Evolutionary conservation across 1,284 basidiomycete species (phyloP), one percentile per base, ranked within the genome.

Genomic region (Kalmanozyma brasiliensis): DNA sequence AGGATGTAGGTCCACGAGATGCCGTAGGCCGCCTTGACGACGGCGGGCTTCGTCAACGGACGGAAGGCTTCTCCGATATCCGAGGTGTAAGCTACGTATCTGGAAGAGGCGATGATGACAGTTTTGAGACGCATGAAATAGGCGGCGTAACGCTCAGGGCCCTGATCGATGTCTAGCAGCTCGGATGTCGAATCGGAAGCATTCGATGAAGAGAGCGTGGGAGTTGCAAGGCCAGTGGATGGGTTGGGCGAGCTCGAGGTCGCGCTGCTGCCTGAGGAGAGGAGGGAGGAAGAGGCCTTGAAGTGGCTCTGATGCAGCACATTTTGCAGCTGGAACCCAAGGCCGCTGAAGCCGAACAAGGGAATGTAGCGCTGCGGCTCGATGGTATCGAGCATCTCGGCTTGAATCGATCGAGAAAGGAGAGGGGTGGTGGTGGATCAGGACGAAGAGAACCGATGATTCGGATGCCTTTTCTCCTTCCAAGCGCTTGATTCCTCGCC

Each of bases 51-150:
- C 3, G 94, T 91, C 34, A 95, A 87, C 1, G 93, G 93, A 26
- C 93, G 86, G 83, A 96, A 94, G 0, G 93, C 91, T 83, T 96
- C 94, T 56, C 94, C 94, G 30, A 96, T 85, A 79, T 96, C 93
- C 83, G 90, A 91, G 20, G 91, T 92, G 87, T 89, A 83, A 17
- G 72, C 79, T 8, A 74, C 59, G 35, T 77, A 79, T 7, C 79
- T 63, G 2, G 66, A 63, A 4, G 63, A 58, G 16, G 78, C 48
- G 11, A 57, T 24, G 16, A 76, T 49, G 30, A 77, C 63, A 11
- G 78, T 81, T 35, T 77, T 68, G 24, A 81, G 53, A 0, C 79
- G 76, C 47, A 66, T 67, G 1, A 70, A 60, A 43, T 78, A 81
- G 11, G 78, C 79, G 3, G 70, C 67, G 26, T 77, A 78, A 1